These are phyloP conservation scores for Pleurozium schreberi DNA, from an alignment of 225 moss, liverwort and hornwort genomes.

Conservation along the genomic window DNA sequence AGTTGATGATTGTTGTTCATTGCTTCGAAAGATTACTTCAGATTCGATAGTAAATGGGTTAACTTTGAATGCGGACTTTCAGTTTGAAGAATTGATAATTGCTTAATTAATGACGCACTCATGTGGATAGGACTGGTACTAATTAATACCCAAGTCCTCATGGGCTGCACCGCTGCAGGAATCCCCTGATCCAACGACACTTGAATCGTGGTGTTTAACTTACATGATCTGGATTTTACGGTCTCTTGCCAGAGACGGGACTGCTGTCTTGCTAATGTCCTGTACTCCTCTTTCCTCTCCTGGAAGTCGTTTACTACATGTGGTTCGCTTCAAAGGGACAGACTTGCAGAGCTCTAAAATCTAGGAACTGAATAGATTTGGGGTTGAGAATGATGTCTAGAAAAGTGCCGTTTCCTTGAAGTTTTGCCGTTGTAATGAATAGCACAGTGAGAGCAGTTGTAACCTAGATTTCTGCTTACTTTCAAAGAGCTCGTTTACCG, in stretches of 20 bases:
- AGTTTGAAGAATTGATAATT: neutral
- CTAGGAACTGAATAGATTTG: neutral
- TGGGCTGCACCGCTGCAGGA: neutral
- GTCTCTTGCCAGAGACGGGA: neutral
- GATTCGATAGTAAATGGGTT: neutral
- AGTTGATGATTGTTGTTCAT: too few species aligned
- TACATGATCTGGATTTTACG: neutral
- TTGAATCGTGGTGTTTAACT: neutral
- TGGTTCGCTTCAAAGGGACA: neutral
- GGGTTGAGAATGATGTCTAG: neutral
- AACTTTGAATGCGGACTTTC: neutral
- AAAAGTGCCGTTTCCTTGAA: neutral
- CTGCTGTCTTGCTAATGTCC: neutral
- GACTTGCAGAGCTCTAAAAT: neutral
- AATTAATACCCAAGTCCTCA: neutral
- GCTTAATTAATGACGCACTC: neutral
- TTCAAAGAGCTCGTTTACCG: neutral
- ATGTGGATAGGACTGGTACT: neutral
- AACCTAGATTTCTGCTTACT: neutral
- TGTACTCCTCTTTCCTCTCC: neutral
- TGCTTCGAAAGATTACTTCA: too few species aligned
- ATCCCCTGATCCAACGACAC: neutral
- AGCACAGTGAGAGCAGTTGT: neutral
- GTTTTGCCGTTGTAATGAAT: neutral
- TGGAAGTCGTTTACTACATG: neutral